Percentiles rank a stretch among this genome's conserved stretches.
phyloP scores from a whole-genome alignment of 371 early-diverging fungal genomes.

The Nematocida ausubeli region DNA sequence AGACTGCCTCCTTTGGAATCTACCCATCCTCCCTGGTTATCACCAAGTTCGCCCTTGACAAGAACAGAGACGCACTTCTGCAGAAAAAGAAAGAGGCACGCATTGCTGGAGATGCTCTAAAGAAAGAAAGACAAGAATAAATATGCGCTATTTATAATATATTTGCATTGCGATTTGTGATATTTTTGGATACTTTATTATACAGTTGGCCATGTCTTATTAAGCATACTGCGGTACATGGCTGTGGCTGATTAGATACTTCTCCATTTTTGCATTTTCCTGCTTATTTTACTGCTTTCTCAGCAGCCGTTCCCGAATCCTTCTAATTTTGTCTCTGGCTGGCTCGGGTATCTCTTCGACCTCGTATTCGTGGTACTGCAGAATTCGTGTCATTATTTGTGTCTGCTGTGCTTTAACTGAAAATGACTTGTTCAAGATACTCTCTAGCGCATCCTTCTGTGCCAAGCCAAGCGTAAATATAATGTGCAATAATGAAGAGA shows the following conservation, averaged over 20 bases:
- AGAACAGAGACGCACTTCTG: constrained; percentile 59
- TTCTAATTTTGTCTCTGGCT: constrained; percentile 59
- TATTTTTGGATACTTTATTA: too few relatives aligned
- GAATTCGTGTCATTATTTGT: constrained; percentile 65
- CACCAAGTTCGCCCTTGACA: constrained; percentile 59
- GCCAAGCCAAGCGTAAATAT: constrained; percentile 61
- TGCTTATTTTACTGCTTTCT: constrained; percentile 47
- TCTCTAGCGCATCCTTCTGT: constrained; percentile 43
- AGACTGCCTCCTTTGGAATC: constrained; percentile 55
- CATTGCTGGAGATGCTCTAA: constrained; percentile 25
- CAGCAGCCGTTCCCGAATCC: constrained; percentile 53
- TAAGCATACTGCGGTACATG: too few relatives aligned
- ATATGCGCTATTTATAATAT: neutral
- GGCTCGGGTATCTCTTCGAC: constrained; percentile 55
- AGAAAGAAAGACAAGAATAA: constrained; percentile 1
- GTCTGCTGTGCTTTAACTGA: constrained; percentile 58
- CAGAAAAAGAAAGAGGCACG: constrained; percentile 57
- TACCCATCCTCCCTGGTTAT: constrained; percentile 66
- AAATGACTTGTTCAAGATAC: constrained; percentile 62
- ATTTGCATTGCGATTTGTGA: too few relatives aligned
- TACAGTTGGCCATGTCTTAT: too few relatives aligned
- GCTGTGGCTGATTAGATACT: too few relatives aligned
- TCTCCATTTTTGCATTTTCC: too few relatives aligned
- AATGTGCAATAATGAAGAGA: constrained; percentile 61
- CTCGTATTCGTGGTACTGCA: constrained; percentile 63